phyloP scores from a whole-genome alignment of 169 alveolate species.

The Haemoproteus tartakovskyi region DNA sequence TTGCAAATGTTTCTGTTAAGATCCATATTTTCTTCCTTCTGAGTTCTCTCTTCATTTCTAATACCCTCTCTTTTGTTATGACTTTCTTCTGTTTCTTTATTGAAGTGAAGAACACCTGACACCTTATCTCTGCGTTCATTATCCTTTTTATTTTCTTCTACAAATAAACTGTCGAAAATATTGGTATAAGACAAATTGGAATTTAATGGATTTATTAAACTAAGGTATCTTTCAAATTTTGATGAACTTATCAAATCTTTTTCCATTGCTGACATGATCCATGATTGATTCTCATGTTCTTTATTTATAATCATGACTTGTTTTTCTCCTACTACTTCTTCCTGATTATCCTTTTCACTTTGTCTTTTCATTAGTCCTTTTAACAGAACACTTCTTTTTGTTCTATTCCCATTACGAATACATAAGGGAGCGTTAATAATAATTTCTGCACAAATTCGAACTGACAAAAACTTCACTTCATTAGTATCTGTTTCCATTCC shows the following conservation, averaged over 20 bases:
- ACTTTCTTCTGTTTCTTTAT: too few relatives aligned
- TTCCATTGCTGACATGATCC: not conserved
- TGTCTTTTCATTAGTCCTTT: too few relatives aligned
- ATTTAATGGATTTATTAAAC: conserved; percentile 9
- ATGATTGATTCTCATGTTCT: not conserved
- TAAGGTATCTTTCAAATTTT: conserved; percentile 48
- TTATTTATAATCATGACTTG: not conserved
- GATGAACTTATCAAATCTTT: conserved; percentile 10
- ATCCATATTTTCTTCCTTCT: too few relatives aligned
- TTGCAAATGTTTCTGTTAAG: too few relatives aligned
- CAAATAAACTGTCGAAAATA: conserved; percentile 2
- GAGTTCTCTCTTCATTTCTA: too few relatives aligned
- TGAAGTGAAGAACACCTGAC: too few relatives aligned
- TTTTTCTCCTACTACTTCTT: not conserved
- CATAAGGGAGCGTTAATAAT: conserved; percentile 9
- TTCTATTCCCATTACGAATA: not conserved
- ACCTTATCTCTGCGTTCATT: too few relatives aligned
- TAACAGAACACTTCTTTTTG: too few relatives aligned
- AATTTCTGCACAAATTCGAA: conserved; percentile 24
- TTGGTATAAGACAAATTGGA: conserved; percentile 7
- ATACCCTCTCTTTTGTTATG: too few relatives aligned
- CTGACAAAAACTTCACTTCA: conserved; percentile 35
- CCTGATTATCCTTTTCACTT: not conserved
- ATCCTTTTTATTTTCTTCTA: not conserved
- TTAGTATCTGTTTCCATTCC: conserved; percentile 17